Base-by-base conservation (phyloP, 75 land plant genomes). In the Selaginella tamariscina region DNA sequence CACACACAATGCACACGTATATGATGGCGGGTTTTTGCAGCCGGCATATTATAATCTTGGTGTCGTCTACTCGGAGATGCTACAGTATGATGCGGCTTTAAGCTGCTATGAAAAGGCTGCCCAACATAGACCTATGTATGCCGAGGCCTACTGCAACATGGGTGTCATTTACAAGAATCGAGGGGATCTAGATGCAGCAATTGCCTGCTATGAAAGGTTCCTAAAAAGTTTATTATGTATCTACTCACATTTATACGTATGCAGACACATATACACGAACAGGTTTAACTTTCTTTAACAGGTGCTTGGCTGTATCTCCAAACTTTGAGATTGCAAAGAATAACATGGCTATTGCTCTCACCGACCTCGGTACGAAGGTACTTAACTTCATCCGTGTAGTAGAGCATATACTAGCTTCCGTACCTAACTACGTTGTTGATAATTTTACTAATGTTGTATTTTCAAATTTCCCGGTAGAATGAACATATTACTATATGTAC, bases 101-200 rank as follows among this genome's bases (percentile, higher is more conserved):
- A 78, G 56, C 57, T 93, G 88, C 67, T 93, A 93, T 77, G 98
- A 93, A 80, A 93, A 93, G 64, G 98, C 98, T 68, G 98, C 91
- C 27, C 21, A 73, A 28, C 88, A 83, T 72, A 89, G 96, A 75
- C 98, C 98, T 20, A 84, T 93, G 95, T 93, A 93, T 82, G 98
- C 98, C 70, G 98, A 93, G 74, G 98, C 98, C 65, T 93, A 86
- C 64, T 93, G 98, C 79, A 93, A 93, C 66, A 93, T 93, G 98
- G 98, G 98, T 33, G 98, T 93, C 29, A 89, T 93, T 29, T 93
- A 84, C 56, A 93, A 93, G 70, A 93, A 93, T 54, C 87, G 96
- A 60, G 98, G 96, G 13, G 98, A 93, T 56, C 69, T 93, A 65
- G 91, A 89, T 67, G 68, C 96, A 56, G 95, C 98, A 26, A 89